Base-by-base conservation (phyloP, 345 rosid species). In the Clarkia xantiana region DNA sequence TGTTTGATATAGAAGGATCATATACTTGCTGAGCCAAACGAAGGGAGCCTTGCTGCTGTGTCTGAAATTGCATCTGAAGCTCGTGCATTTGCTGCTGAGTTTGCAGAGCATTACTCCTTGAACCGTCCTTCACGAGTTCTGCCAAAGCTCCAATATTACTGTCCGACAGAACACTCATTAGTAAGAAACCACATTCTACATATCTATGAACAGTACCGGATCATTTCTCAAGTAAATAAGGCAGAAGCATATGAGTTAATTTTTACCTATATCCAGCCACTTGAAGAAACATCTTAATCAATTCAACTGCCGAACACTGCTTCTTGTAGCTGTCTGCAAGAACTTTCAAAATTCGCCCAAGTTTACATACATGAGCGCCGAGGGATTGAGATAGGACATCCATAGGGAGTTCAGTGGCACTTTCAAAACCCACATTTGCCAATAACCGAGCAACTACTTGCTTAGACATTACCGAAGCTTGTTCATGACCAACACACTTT, bases 201-300 rank as follows among this genome's bases (percentile, higher is more conserved):
- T 29, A 29, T 29, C 9, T 5, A 29, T 29, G 36, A 29, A 29
- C 36, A 29, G 8, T 29, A 0, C 8, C 36, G 8, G 9, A 5
- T 29, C 36, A 29, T 29, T 29, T 29, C 36, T 7, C 4, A 5
- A 7, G 8, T 29, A 5, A 29, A 10, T 29, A 5, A 10, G 5
- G 0, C 36, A 29, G 36, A 29, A 29, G 36, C 7, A 29, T 29
- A 39, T 3, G 56, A 54, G 46, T 68, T n/a, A n/a, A n/a, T n/a
- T n/a, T n/a, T 65, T 58, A 86, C 96, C 88, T 67, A 60, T 71
- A 55, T 47, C 91, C 91, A 6, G 71, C 58, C 18, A 71, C 68
- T 54, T 83, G 82, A 60, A 90, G 88, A 65, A 90, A 90, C 96
- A 90, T 90, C 65, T 72, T 83, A 46, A 90, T 66, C 56, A 90